Evolutionary conservation across 2,329 filamentous ascomycete species (phyloP), one percentile per base, ranked within the genome.

Genomic region (Penicillium oxalicum): DNA sequence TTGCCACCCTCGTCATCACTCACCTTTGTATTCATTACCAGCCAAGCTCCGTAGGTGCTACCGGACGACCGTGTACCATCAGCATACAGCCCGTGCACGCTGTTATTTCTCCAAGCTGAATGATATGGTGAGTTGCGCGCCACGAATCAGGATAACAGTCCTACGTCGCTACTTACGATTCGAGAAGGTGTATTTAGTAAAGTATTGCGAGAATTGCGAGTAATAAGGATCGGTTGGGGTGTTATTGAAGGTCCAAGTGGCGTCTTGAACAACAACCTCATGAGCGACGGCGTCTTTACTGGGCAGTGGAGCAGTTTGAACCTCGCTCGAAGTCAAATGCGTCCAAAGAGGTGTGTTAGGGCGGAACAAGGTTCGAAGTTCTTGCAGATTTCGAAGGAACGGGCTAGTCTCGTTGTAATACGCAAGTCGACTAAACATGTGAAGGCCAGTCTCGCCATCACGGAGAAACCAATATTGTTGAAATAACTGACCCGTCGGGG

Each of bases 401-500:
- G 79, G 80, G 1, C 68, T 76, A 0, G 74, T 76, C 49, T 75
- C 72, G 59, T 83, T 83, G 61, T 79, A 69, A 55, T 85, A 85
- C 0, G 75, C 72, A 8, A 82, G 63, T n/a, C 80, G 75, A 49
- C 74, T 78, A 63, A 84, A 84, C 0, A 75, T 77, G 57, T 84
- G 81, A 33, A 84, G 61, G 0, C 81, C 81, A 0, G 81, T 83
- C 61, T 85, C 81, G 1, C 77, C 77, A 39, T 82, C 80, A 9
- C 78, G 70, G 2, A 84, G 65, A 55, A 84, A 84, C 78, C 79
- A 84, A 62, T 83, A 84, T 58, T 84, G 81, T 57, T 84, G 76
- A 12, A 85, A 68, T 5, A 77, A 58, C 58, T 84, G 80, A 2
- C 80, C 79, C 0, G 80, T 83, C 0, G 73, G 68, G 0, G 74